Evolutionary conservation across 2,329 filamentous ascomycete species (phyloP).

Genomic region (Epichloe typhina): DNA sequence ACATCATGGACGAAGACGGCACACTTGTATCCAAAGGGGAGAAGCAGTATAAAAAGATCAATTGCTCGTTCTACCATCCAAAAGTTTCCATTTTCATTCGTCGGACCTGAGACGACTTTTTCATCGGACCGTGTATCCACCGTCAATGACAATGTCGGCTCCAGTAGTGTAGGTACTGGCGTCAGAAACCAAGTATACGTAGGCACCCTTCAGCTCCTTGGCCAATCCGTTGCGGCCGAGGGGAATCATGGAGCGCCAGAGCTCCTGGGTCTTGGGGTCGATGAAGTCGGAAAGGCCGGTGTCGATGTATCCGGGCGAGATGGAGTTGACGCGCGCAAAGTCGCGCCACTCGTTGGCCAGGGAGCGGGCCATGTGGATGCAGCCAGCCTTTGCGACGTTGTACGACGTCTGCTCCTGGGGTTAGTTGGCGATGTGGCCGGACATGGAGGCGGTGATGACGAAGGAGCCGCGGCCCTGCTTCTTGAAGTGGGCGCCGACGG

Average conservation of each 20-base stretch:
- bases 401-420: slow-evolving; percentile 57
- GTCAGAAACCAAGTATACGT: slow-evolving; percentile 63
- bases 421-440: slow-evolving; percentile 56
- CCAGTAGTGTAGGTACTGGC: slow-evolving; percentile 65
- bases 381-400: slow-evolving; percentile 50
- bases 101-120: neutral
- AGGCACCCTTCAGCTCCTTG: slow-evolving; percentile 65
- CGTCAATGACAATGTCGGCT: slow-evolving; percentile 57
- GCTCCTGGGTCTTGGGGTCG: slow-evolving; percentile 51
- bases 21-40: too few species aligned
- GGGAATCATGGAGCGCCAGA: slow-evolving; percentile 64
- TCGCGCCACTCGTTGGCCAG: slow-evolving; percentile 54
- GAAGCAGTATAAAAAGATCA: too few species aligned
- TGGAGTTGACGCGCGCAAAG: slow-evolving; percentile 52
- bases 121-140: slow-evolving; percentile 46
- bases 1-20: too few species aligned
- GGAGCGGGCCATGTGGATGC: slow-evolving; percentile 32
- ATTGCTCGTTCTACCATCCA: too few species aligned
- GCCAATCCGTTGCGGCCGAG: slow-evolving; percentile 55
- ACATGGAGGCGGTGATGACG: slow-evolving; percentile 58
- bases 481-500: slow-evolving; percentile 51
- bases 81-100: neutral
- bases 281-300: slow-evolving; percentile 56
- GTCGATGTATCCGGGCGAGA: slow-evolving; percentile 56
- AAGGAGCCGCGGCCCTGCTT: slow-evolving; percentile 50